phyloP scores from a whole-genome alignment of 75 land plant species.

The Pseudotsuga menziesii region DNA sequence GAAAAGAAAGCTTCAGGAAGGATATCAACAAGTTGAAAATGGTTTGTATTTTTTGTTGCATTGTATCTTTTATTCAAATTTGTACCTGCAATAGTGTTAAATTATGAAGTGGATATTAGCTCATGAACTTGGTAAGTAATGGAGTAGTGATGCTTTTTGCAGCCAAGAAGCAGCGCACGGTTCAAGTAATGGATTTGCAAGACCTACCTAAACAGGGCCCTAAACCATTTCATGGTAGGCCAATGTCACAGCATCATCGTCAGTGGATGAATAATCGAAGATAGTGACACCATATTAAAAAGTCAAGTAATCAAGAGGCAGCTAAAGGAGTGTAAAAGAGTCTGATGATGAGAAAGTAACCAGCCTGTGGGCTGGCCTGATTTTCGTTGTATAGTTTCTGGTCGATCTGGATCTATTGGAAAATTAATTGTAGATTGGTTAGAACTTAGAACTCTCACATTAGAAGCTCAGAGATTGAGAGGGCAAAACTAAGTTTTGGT shows the following conservation, averaged over 20 bases:
- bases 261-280: conserved; percentile 8
- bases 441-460: too few species aligned
- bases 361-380: too few species aligned
- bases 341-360: too few species aligned
- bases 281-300: too few species aligned
- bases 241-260: conserved; percentile 9
- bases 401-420: too few species aligned
- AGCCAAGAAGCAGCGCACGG: conserved; percentile 91
- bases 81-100: neutral
- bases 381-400: too few species aligned
- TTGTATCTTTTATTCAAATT: neutral
- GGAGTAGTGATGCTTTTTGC: conserved; percentile 11
- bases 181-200: conserved; percentile 75
- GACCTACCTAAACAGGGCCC: conserved; percentile 64
- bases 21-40: conserved; percentile 74
- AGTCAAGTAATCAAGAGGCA: too few species aligned
- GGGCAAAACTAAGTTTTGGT: neutral
- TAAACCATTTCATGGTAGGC: conserved; percentile 2
- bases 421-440: too few species aligned
- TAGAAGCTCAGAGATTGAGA: neutral
- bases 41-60: conserved; percentile 34
- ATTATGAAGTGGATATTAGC: neutral
- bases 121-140: neutral
- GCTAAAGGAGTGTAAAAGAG: too few species aligned
- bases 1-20: conserved; percentile 80